Evolutionary conservation across 352 stramenopile genomes (phyloP).

Genomic region (Phytophthora podocarpi): DNA sequence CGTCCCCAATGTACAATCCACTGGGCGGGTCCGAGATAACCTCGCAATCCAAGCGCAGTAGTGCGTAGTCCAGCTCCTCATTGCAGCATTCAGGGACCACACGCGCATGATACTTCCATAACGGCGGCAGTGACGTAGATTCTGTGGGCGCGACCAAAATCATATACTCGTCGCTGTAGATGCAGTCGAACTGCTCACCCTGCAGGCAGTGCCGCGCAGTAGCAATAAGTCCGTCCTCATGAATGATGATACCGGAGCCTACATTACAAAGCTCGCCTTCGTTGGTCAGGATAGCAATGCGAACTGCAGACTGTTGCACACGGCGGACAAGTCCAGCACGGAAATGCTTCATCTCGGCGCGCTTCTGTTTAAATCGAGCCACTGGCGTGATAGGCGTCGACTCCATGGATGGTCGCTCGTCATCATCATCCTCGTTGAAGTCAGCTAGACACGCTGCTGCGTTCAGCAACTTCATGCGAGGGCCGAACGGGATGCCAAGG

Average conservation of each 20-base stretch:
- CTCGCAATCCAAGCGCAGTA: conserved; percentile 84
- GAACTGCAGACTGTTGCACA: conserved; percentile 86
- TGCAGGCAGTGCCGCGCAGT: conserved; percentile 83
- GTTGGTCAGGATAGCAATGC: conserved; percentile 85
- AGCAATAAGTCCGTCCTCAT: conserved; percentile 79
- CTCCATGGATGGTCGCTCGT: conserved; percentile 73
- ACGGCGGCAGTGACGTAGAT: conserved; percentile 73
- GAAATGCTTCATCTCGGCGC: conserved; percentile 87
- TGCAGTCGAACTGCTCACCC: conserved; percentile 87
- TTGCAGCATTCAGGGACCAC: conserved; percentile 86
- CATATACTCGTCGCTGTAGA: conserved; percentile 90
- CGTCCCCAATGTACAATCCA: conserved; percentile 89
- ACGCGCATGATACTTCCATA: conserved; percentile 87
- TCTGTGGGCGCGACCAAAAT: conserved; percentile 85
- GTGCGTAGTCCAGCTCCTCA: conserved; percentile 83
- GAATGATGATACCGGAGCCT: conserved; percentile 86
- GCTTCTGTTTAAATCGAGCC: conserved; percentile 81
- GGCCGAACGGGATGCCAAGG: conserved; percentile 82
- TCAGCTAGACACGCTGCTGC: conserved; percentile 81
- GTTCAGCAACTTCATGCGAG: conserved; percentile 87
- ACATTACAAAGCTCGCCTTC: conserved; percentile 88
- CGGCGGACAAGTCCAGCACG: conserved; percentile 82
- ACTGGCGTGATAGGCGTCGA: conserved; percentile 69
- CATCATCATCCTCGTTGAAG: conserved; percentile 83
- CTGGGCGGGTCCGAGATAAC: conserved; percentile 86